Evolutionary conservation across 2,329 filamentous ascomycete genomes (phyloP).

Genomic region (Elsinoe australis): DNA sequence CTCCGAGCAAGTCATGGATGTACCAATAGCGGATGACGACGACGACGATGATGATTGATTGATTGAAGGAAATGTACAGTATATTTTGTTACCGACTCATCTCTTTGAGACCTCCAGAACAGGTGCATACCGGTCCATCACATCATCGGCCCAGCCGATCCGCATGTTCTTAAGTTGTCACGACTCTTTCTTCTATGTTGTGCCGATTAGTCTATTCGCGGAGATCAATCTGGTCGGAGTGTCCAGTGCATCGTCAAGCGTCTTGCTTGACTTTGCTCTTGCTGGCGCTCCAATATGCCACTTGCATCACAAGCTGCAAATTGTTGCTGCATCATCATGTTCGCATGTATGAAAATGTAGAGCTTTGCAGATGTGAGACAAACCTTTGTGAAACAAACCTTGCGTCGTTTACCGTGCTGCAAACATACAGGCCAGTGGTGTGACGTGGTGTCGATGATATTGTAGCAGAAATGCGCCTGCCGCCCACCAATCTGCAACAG

Average conservation of each 20-base stretch:
- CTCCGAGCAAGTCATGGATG: constrained; percentile 73
- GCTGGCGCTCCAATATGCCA: constrained; percentile 9
- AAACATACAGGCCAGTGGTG: too few relatives aligned
- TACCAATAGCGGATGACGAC: constrained; percentile 58
- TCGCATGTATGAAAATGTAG: neutral
- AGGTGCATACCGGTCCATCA: neutral
- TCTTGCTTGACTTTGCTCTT: constrained; percentile 7
- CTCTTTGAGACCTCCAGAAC: too few relatives aligned
- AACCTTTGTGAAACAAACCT: neutral
- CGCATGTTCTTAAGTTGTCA: constrained; percentile 99
- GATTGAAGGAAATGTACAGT: constrained; percentile 20
- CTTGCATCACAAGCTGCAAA: constrained; percentile 4
- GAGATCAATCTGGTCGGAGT: constrained; percentile 48
- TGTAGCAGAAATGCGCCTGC: too few relatives aligned
- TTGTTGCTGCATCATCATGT: neutral
- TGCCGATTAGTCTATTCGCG: constrained; percentile 98
- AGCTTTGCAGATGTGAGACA: constrained; percentile 7
- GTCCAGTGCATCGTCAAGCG: constrained; percentile 7
- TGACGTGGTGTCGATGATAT: neutral
- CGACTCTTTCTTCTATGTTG: constrained; percentile 67
- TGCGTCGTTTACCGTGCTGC: too few relatives aligned
- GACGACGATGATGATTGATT: constrained; percentile 40
- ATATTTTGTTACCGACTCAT: too few relatives aligned
- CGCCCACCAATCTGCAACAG: too few relatives aligned
- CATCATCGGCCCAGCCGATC: neutral